phyloP scores from a whole-genome alignment of 352 stramenopile species.

The Peronosclerospora sorghi region DNA sequence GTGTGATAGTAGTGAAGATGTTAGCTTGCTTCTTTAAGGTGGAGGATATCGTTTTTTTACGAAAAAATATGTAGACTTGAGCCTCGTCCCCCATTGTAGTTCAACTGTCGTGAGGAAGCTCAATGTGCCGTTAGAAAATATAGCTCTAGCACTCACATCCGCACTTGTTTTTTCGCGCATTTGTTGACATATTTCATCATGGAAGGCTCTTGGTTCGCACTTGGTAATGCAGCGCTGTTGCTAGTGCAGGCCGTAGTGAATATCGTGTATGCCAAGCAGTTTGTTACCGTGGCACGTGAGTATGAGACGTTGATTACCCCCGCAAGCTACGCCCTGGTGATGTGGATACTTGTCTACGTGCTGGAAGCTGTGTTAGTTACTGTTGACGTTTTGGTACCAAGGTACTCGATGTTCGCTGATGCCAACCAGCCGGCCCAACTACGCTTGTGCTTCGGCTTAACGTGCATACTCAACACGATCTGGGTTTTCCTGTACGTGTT shows the following conservation, averaged over 20 bases:
- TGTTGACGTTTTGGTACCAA: constrained; percentile 52
- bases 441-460: constrained; percentile 47
- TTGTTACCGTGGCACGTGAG: constrained; percentile 34
- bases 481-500: constrained; percentile 56
- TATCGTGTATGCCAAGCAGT: constrained; percentile 46
- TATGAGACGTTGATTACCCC: constrained; percentile 70
- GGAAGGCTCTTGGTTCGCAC: constrained; percentile 38
- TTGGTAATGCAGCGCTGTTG: constrained; percentile 52
- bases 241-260: constrained; percentile 52
- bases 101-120: constrained; percentile 12
- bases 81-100: constrained; percentile 17
- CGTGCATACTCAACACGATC: constrained; percentile 52
- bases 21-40: too few species aligned
- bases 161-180: constrained; percentile 10
- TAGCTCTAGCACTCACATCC: neutral
- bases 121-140: constrained; percentile 2
- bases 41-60: neutral
- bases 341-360: constrained; percentile 65
- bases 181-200: constrained; percentile 19
- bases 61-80: neutral
- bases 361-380: constrained; percentile 49
- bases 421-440: constrained; percentile 52
- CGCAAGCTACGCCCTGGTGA: constrained; percentile 40
- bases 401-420: constrained; percentile 61
- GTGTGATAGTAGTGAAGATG: too few species aligned